Percentiles rank a stretch among this genome's conserved stretches.
phyloP scores from a whole-genome alignment of 2,329 filamentous ascomycete genomes.

The Pezicula radicicola region DNA sequence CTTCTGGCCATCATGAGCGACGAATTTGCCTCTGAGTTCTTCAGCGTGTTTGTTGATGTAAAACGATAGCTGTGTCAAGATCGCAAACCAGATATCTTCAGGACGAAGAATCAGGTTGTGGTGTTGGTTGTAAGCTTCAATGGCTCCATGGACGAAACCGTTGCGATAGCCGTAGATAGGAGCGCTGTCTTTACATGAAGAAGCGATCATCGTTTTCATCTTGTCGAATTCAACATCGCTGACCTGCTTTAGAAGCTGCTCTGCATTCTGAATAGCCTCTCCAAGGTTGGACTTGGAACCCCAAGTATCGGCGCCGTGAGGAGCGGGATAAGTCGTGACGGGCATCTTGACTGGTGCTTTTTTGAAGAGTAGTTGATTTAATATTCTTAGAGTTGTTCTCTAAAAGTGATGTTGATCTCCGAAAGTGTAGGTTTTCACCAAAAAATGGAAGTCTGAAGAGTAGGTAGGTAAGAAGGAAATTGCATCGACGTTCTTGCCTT shows the following conservation, averaged over 20 bases:
- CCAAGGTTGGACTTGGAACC: no score
- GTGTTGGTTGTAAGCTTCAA: slow-evolving; percentile 39
- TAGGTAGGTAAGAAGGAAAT: no score
- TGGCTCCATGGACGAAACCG: slow-evolving; percentile 35
- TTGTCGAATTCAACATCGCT: slow-evolving; percentile 21
- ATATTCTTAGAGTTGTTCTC: no score
- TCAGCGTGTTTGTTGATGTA: slow-evolving; percentile 45
- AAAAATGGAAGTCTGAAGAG: no score
- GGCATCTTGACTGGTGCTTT: neutral
- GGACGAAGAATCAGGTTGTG: slow-evolving; percentile 45
- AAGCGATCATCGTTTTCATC: slow-evolving; percentile 2
- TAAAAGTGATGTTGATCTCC: no score
- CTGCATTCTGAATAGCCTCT: no score
- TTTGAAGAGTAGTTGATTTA: neutral
- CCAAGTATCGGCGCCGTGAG: slow-evolving; percentile 1
- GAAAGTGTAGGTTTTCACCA: no score
- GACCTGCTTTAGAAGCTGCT: neutral
- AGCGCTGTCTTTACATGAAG: no score
- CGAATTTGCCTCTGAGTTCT: slow-evolving; percentile 38
- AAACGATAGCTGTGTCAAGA: slow-evolving; percentile 43
- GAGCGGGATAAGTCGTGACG: slow-evolving; percentile 6
- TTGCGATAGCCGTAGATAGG: slow-evolving; percentile 26
- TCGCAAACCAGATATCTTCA: slow-evolving; percentile 51
- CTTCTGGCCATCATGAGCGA: slow-evolving; percentile 37
- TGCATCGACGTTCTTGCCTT: no score